Conservation (phyloP, 495 filamentous ascomycete species). For the Recurvomyces mirabilis region DNA sequence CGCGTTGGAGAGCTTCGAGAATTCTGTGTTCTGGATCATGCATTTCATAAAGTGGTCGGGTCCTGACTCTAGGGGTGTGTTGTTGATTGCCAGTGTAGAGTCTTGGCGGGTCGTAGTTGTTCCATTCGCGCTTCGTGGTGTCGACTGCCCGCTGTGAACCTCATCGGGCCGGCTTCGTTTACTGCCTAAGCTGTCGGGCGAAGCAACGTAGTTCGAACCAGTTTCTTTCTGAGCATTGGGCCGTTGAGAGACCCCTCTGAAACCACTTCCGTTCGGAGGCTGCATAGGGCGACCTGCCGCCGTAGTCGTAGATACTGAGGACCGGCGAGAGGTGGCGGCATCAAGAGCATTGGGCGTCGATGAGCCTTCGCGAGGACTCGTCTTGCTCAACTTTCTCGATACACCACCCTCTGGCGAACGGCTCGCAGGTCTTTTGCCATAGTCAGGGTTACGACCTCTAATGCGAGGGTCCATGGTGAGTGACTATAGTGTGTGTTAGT, state of each 20-base stretch:
- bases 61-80: neutral
- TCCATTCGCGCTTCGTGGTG: conserved; percentile 4
- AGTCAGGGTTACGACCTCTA: neutral
- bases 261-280: neutral
- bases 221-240: neutral
- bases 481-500: conserved; percentile 10
- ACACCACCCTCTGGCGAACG: conserved; percentile 4
- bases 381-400: neutral
- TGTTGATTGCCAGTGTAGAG: neutral
- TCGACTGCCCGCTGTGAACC: conserved; percentile 5
- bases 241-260: neutral
- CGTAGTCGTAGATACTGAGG: no score
- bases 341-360: neutral
- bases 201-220: neutral
- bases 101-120: neutral
- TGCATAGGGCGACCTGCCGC: neutral
- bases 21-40: neutral
- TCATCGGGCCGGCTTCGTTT: conserved; percentile 7
- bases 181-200: conserved; percentile 5
- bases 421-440: neutral
- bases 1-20: neutral
- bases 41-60: neutral
- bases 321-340: no score
- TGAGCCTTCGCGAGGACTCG: neutral
- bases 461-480: neutral